Evolutionary conservation across 1,139 yeast species (phyloP).

Genomic region (Pneumocystis canis): DNA sequence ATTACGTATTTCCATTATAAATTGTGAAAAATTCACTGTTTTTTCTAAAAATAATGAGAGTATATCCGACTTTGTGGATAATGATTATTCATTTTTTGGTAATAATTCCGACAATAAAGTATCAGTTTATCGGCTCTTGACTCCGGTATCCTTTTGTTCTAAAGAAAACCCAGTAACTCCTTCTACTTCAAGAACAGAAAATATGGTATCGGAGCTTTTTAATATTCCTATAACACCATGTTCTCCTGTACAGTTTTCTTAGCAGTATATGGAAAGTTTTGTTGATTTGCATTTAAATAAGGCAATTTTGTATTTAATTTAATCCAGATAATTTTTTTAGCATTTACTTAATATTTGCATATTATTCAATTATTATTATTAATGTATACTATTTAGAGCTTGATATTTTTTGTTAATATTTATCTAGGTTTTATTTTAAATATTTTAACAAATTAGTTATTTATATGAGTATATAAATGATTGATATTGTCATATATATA

Average conservation of each 20-base stretch:
- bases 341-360: background rate
- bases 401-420: too few species aligned
- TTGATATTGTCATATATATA: too few species aligned
- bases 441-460: too few species aligned
- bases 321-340: background rate
- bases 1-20: slow-evolving; percentile 23
- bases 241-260: background rate
- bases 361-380: too few species aligned
- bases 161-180: background rate
- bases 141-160: background rate
- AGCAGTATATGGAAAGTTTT: background rate
- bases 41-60: background rate
- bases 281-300: background rate
- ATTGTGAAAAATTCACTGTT: slow-evolving; percentile 18
- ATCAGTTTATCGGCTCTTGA: background rate
- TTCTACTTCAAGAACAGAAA: background rate
- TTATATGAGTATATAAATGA: too few species aligned
- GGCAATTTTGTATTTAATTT: background rate
- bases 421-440: too few species aligned
- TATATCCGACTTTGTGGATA: background rate
- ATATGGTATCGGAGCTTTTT: background rate
- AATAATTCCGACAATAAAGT: background rate
- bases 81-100: background rate
- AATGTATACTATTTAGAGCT: too few species aligned
- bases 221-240: background rate